Evolutionary conservation across 441 rosid genomes (phyloP).

Genomic region (Viola pubescens): DNA sequence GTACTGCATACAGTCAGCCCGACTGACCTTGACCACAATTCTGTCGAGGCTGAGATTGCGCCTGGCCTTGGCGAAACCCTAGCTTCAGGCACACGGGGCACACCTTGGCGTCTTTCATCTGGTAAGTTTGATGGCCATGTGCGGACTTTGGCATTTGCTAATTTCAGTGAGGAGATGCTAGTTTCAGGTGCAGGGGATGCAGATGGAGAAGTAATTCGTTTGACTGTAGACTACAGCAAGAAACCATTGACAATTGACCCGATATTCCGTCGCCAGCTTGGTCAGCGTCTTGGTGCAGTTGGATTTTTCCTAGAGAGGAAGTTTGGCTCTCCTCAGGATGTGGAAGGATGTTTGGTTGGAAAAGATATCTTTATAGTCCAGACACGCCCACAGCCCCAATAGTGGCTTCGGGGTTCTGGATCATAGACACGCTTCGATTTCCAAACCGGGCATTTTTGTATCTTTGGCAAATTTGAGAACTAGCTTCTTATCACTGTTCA

Average conservation of each 20-base stretch:
- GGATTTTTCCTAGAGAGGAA: conserved; percentile 82
- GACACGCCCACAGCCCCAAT: conserved; percentile 83
- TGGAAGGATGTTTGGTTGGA: conserved; percentile 93
- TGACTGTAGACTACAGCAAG: conserved; percentile 83
- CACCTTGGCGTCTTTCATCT: conserved; percentile 82
- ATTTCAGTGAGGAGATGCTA: conserved; percentile 81
- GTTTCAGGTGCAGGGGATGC: conserved; percentile 63
- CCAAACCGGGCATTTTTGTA: not conserved
- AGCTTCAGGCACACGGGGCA: conserved; percentile 91
- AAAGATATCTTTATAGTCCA: conserved; percentile 75
- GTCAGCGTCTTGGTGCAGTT: conserved; percentile 68
- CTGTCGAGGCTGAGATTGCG: conserved; percentile 87
- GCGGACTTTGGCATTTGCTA: conserved; percentile 72
- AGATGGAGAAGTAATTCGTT: conserved; percentile 55
- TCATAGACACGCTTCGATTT: not conserved
- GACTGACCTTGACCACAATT: conserved; percentile 50
- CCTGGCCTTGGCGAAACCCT: conserved; percentile 94
- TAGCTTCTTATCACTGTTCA: not conserved
- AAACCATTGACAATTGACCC: conserved; percentile 76
- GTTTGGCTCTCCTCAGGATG: conserved; percentile 89
- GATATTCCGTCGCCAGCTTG: conserved; percentile 53
- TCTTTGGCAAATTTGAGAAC: not conserved
- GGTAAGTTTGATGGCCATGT: conserved; percentile 80
- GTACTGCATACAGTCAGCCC: conserved; percentile 94
- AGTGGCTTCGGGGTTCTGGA: conserved; percentile 9